Evolutionary conservation across 2,329 filamentous ascomycete genomes (phyloP), one percentile per base, ranked within the genome.

Genomic region (Colletotrichum sp.): DNA sequence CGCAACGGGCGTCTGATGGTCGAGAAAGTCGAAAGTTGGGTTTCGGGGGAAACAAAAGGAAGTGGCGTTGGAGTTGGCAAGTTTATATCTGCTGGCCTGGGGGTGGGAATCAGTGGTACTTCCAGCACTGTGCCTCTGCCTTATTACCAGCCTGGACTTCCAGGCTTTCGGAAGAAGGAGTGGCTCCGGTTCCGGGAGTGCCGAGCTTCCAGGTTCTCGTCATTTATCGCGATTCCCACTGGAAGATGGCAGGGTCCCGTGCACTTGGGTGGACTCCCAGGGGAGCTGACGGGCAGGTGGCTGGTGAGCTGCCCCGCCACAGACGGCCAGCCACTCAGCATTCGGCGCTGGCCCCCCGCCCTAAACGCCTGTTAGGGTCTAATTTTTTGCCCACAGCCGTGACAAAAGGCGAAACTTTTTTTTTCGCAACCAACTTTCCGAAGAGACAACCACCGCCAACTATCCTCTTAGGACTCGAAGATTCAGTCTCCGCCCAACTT

Each of bases 401-500:
- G 73, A 60, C 66, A 78, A 77, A 78, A 78, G 60, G 71, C 55
- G 69, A 81, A 81, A 80, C 82, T 82, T 82, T 82, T 77, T 79
- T 77, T 78, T 71, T 64, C 32, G 72, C 73, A 26, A 4, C 55
- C 34, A 79, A 78, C 75, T 69, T 36, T 10, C 52, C 44, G 66
- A 71, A 78, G 78, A 78, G 76, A 75, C 70, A 73, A 73, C 79
- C 77, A 70, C 55, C 74, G 69, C 55, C 69, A 71, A 65, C 68
- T 55, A 76, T 78, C 69, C 82, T 84, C 82, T 83, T 84, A 92
- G 95, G 94, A 98, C 95, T 95, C 92, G 95, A 97, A 95, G 96
- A 94, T 92, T 98, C 96, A 98, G 96, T 99, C 96, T 98, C 96
- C 96, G 96, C 94, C 92, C 93, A 95, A 93, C 87, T 88, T 87